phyloP scores from a whole-genome alignment of 495 filamentous ascomycete genomes.

The Penicillium maclennaniae region DNA sequence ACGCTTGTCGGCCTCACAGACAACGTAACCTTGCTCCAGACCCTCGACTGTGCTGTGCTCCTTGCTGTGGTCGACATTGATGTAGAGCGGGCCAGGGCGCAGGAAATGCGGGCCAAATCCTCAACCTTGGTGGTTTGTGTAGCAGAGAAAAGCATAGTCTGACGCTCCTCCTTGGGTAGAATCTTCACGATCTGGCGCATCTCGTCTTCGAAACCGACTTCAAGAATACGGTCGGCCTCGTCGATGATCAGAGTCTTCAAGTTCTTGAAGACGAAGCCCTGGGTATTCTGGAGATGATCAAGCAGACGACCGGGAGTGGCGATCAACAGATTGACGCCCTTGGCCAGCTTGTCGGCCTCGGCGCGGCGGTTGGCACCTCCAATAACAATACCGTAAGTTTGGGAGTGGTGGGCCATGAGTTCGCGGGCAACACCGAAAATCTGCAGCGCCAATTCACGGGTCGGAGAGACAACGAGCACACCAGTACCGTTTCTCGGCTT shows the following conservation, averaged over 20 bases:
- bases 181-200: constrained; percentile 98
- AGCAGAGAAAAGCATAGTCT: constrained; percentile 96
- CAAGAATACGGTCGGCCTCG: constrained; percentile 89
- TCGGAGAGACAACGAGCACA: constrained; percentile 67
- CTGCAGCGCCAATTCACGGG: constrained; percentile 85
- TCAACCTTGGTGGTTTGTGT: constrained; percentile 99
- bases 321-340: constrained; percentile 91
- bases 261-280: constrained; percentile 91
- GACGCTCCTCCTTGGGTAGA: constrained; percentile 79
- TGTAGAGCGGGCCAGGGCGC: constrained; percentile 86
- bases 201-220: constrained; percentile 98
- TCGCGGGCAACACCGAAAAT: constrained; percentile 95
- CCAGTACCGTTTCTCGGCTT: constrained; percentile 80
- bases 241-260: constrained; percentile 81
- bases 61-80: constrained; percentile 82
- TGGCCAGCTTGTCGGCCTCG: constrained; percentile 89
- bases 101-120: constrained; percentile 93
- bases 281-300: constrained; percentile 92
- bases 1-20: constrained; percentile 88
- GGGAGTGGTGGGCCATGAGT: constrained; percentile 80
- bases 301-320: constrained; percentile 90
- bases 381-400: constrained; percentile 94
- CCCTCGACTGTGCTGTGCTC: constrained; percentile 85
- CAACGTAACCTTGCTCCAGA: constrained; percentile 90
- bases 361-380: constrained; percentile 88